Percentiles rank a stretch among this genome's conserved stretches.
phyloP scores from a whole-genome alignment of 2,329 filamentous ascomycete genomes.

The Xylaria sp. region DNA sequence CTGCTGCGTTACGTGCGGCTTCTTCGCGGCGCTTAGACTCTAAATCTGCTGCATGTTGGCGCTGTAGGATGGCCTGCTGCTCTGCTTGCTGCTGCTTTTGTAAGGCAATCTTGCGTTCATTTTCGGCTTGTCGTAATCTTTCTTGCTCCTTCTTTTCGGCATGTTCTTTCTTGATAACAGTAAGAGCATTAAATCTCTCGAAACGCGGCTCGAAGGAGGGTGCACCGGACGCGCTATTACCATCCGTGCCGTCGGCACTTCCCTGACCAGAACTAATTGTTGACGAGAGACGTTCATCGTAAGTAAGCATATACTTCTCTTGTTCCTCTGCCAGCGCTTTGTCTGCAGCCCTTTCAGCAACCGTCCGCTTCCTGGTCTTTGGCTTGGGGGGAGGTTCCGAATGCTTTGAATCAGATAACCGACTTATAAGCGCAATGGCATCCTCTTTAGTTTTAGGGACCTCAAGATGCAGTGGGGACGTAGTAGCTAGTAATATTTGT shows the following conservation, averaged over 20 bases:
- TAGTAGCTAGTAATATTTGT: constrained; percentile 77
- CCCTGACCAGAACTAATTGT: constrained; percentile 66
- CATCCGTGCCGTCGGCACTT: constrained; percentile 69
- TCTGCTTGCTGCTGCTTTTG: constrained; percentile 58
- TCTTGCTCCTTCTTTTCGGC: constrained; percentile 81
- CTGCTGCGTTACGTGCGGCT: constrained; percentile 26
- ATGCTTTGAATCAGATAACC: constrained; percentile 80
- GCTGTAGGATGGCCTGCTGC: constrained; percentile 51
- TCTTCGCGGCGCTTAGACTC: constrained; percentile 41
- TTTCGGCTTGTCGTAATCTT: constrained; percentile 73
- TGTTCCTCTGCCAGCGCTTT: constrained; percentile 89
- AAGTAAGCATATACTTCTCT: constrained; percentile 90
- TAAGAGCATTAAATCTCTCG: constrained; percentile 90
- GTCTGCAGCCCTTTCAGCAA: constrained; percentile 93
- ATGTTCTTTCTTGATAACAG: constrained; percentile 81
- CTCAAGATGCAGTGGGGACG: constrained; percentile 79
- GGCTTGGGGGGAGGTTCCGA: constrained; percentile 79
- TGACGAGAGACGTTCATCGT: constrained; percentile 82
- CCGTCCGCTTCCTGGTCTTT: constrained; percentile 90
- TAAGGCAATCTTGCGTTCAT: constrained; percentile 62
- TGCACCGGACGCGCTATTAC: constrained; percentile 76
- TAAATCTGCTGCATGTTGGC: constrained; percentile 46
- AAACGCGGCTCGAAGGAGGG: constrained; percentile 87
- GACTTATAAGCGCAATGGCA: constrained; percentile 75
- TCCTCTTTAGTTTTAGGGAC: constrained; percentile 76